Evolutionary conservation across 106 monocot genomes (phyloP), one percentile per base, ranked within the genome.

Genomic region (Dioscorea dumetorum): DNA sequence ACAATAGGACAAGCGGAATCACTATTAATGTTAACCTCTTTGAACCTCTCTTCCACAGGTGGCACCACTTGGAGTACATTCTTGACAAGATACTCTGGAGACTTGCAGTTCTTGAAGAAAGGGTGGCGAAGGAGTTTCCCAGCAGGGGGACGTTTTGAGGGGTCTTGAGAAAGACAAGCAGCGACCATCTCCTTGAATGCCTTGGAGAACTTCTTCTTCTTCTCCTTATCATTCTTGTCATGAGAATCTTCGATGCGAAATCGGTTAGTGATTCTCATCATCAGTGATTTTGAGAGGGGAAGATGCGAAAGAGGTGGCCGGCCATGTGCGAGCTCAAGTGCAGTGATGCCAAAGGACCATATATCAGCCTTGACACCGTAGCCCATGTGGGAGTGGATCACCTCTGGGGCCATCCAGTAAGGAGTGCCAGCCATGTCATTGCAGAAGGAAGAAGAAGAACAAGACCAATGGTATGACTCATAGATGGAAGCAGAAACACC

Each of bases 341-440:
- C 91, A 14, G 87, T 91, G 76, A 91, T 87, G 52, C 91, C 91
- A 54, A 91, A 90, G 28, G 91, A 91, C 91, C 91, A 91, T 33
- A 91, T 87, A 63, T 91, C 91, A 19, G 86, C 91, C 71, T 91
- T 87, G 64, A 84, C 73, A 23, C 87, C 87, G 48, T 91, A 91
- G 22, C 91, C 90, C 5, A 73, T 59, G 58, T 81, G 86, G 21
- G 90, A 86, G 76, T 90, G 90, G 51, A 90, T 86, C 50, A 91
- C 91, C 76, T 91, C 91, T 10, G 91, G 91, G 0, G 91, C 91
- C 87, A 91, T 91, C 91, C 91, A 91, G 72, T 87, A 91, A 4
- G 91, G 91, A 3, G 91, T 91, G 5, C 90, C 90, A 21, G 82
- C 82, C 73, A 84, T 76, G 31, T 81, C 81, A 23, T 32, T 80